Evolutionary conservation across 164 flowering plant genomes (phyloP), one percentile per base, ranked within the genome.

Genomic region (Sextonia rubra): DNA sequence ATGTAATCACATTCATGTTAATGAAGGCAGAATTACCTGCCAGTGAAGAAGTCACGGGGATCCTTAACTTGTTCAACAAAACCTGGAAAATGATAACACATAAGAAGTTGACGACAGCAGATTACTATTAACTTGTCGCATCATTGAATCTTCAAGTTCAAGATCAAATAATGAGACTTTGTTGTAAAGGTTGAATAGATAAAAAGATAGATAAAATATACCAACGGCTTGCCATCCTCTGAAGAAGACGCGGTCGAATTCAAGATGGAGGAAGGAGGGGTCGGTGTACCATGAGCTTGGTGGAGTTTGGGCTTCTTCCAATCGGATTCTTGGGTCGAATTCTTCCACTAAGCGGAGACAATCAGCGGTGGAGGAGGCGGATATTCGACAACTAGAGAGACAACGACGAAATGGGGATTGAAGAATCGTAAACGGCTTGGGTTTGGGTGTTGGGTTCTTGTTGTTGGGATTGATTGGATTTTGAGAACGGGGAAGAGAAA

Each of bases 241-340:
- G 77, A 81, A 86, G 82, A 94, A 94, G 76, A 92, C 87, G 25
- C 80, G 87, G 48, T 86, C 79, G 49, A 94, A 82, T 65, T 94
- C 99, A 3, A 87, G 77, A 12, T 77, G 64, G 32, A 77, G 79
- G 64, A 92, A 92, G 7, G 85, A 77, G 32, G 92, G 87, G 64
- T 90, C 82, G 5, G 90, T 88, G 79, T 94, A 94, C 97, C 99
- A 94, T 1, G 93, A 90, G 73, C 93, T 89, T 2, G 97, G 97
- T 4, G 97, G 99, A 23, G 97, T 94, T 0, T 74, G 6, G 32
- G 97, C 95, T 77, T 84, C 76, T 75, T 90, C 86, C 8, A 94
- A 32, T 1, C 95, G 95, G 65, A 90, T 82, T 47, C 71, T 74
- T 15, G 97, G 97, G 76, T 94, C 77, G 75, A 94, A 79, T 15